phyloP scores from a whole-genome alignment of 2,329 filamentous ascomycete species.

The Conoideocrella luteorostrata region DNA sequence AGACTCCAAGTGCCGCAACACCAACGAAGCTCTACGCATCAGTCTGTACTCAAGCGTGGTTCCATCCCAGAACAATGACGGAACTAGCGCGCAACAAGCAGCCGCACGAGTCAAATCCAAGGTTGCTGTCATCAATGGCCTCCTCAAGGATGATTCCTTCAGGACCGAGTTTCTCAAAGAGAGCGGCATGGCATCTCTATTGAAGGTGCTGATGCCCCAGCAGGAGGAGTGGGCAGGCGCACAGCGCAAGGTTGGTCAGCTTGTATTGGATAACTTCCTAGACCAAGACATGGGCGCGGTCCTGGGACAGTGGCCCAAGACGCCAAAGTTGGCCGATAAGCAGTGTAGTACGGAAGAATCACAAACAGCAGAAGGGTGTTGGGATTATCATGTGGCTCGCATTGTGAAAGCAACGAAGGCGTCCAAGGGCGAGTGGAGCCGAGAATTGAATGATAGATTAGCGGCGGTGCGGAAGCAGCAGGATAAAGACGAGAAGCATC shows the following conservation, averaged over 20 bases:
- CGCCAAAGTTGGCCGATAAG: slow-evolving; percentile 24
- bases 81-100: slow-evolving; percentile 17
- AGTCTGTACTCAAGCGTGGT: slow-evolving; percentile 37
- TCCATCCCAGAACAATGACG: slow-evolving; percentile 17
- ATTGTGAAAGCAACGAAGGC: slow-evolving; percentile 31
- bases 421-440: slow-evolving; percentile 39
- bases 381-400: slow-evolving; percentile 46
- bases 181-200: slow-evolving; percentile 47
- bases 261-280: slow-evolving; percentile 61
- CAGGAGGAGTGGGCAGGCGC: slow-evolving; percentile 43
- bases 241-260: slow-evolving; percentile 48
- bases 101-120: slow-evolving; percentile 29
- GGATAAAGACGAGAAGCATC: slow-evolving; percentile 15
- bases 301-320: slow-evolving; percentile 48
- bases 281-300: slow-evolving; percentile 57
- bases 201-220: slow-evolving; percentile 44
- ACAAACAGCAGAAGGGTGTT: slow-evolving; percentile 44
- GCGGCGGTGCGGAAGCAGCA: slow-evolving; percentile 21
- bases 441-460: slow-evolving; percentile 32
- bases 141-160: slow-evolving; percentile 48
- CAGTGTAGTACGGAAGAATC: slow-evolving; percentile 27
- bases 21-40: slow-evolving; percentile 24
- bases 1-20: slow-evolving; percentile 29
- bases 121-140: slow-evolving; percentile 47
- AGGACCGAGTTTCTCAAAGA: slow-evolving; percentile 48